Conservation (phyloP, 345 rosid genomes). For the Melastoma malabathricum region DNA sequence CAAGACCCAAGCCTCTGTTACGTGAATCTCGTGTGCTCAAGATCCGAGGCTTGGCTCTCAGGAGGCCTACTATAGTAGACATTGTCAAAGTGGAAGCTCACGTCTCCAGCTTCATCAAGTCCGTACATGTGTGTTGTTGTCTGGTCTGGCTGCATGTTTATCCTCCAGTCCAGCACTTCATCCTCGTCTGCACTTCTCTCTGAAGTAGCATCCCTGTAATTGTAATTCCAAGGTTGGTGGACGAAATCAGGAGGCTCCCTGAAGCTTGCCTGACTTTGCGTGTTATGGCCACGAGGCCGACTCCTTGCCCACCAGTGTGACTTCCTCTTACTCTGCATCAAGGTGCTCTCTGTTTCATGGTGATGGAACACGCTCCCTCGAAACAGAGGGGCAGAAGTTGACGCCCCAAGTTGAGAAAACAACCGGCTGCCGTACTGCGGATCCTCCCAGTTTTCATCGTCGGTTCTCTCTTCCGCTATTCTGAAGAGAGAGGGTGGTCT, state of each 20-base stretch:
- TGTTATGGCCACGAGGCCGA: conserved; percentile 3
- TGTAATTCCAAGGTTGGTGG: conserved; percentile 5
- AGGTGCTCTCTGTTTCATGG: conserved; percentile 24
- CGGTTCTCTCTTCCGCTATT: conserved; percentile 21
- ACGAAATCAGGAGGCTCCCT: conserved; percentile 67
- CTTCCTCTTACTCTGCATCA: conserved; percentile 16
- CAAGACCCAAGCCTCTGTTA: not conserved
- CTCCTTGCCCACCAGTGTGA: conserved; percentile 84
- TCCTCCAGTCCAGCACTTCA: conserved; percentile 27
- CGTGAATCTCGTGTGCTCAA: conserved; percentile 15
- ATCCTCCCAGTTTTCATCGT: conserved; percentile 13
- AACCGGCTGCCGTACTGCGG: conserved; percentile 17
- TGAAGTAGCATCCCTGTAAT: conserved; percentile 15
- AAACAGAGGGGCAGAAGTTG: conserved; percentile 57
- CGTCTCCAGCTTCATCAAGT: conserved; percentile 37
- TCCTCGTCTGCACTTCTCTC: conserved; percentile 42
- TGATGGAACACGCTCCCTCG: conserved; percentile 52
- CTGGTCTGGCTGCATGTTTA: conserved; percentile 21
- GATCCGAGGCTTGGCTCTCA: conserved; percentile 22
- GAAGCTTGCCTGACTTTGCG: conserved; percentile 10
- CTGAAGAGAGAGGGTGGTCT: conserved; percentile 20
- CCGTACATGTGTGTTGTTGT: conserved; percentile 31
- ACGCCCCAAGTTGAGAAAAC: conserved; percentile 50
- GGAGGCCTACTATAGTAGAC: conserved; percentile 52
- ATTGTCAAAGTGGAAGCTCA: conserved; percentile 73